Percentiles rank a stretch among this genome's conserved stretches.
Conservation (phyloP, 192 early-diverging fungal species). For the Powellomyces hirtus region DNA sequence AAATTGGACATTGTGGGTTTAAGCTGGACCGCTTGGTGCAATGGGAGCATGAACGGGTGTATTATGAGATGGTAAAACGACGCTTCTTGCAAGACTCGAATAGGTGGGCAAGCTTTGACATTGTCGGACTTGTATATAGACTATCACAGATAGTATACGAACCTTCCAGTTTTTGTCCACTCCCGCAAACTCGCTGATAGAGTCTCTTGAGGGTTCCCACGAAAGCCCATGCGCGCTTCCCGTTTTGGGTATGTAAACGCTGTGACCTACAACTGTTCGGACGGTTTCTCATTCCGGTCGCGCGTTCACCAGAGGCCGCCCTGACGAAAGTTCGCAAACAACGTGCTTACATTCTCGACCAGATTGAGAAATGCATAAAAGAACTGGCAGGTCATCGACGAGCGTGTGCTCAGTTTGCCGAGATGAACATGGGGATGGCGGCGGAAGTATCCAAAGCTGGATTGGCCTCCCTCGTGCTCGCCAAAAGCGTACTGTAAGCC, state of each 20-base stretch:
- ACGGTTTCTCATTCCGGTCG: no score
- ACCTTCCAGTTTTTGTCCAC: no score
- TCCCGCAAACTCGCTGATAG: no score
- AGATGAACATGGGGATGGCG: constrained; percentile 2
- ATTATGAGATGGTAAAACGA: neutral
- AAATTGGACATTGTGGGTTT: constrained; percentile 11
- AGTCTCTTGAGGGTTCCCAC: no score
- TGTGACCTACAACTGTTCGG: no score
- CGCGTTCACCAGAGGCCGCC: no score
- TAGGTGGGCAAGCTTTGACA: no score
- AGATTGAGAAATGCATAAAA: neutral
- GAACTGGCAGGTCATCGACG: constrained; percentile 1
- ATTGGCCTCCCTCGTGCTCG: neutral
- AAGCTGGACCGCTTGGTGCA: neutral
- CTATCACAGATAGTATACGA: no score
- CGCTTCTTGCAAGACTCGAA: no score
- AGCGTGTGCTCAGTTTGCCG: constrained; percentile 5
- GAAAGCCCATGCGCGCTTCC: no score
- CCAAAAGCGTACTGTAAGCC: neutral
- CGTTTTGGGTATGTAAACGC: no score
- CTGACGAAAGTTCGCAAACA: neutral
- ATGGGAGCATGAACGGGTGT: constrained; percentile 2
- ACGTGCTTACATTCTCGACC: neutral
- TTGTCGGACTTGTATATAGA: no score
- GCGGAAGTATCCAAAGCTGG: neutral